Conservation (phyloP, 306 rosid genomes). For the Acacia acuminata region DNA sequence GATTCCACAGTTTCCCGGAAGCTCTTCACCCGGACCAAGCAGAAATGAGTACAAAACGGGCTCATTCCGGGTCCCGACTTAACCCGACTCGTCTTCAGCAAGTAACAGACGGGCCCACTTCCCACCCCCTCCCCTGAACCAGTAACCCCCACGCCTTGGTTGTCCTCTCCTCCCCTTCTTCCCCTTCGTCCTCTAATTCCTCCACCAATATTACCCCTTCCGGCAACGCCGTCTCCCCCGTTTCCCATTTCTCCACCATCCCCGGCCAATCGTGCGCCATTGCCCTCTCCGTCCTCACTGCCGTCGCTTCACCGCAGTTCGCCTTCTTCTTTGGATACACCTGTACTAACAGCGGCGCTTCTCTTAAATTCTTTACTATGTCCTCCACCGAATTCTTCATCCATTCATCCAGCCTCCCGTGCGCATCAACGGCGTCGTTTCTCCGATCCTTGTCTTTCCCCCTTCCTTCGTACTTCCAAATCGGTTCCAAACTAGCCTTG, state of each 20-base stretch:
- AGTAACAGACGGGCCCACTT: conserved; percentile 61
- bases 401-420: conserved; percentile 70
- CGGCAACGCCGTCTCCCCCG: conserved; percentile 53
- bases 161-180: conserved; percentile 26
- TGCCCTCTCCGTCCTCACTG: conserved; percentile 48
- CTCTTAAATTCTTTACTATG: conserved; percentile 62
- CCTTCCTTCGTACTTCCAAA: background rate
- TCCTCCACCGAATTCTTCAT: conserved; percentile 74
- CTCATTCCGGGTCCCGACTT: conserved; percentile 44
- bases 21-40: conserved; percentile 56
- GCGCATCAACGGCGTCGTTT: conserved; percentile 33
- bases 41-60: conserved; percentile 55
- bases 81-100: conserved; percentile 56
- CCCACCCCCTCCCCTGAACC: conserved; percentile 74
- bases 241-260: conserved; percentile 54
- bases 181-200: conserved; percentile 39
- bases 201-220: conserved; percentile 81
- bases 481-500: conserved; percentile 19
- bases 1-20: conserved; percentile 60
- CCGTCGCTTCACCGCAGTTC: background rate
- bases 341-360: conserved; percentile 69
- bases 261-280: conserved; percentile 54
- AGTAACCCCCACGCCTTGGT: conserved; percentile 71
- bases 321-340: conserved; percentile 35
- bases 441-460: background rate